Evolutionary conservation across 2,329 filamentous ascomycete genomes (phyloP), one percentile per base, ranked within the genome.

Genomic region (Macroventuria anomochaeta): DNA sequence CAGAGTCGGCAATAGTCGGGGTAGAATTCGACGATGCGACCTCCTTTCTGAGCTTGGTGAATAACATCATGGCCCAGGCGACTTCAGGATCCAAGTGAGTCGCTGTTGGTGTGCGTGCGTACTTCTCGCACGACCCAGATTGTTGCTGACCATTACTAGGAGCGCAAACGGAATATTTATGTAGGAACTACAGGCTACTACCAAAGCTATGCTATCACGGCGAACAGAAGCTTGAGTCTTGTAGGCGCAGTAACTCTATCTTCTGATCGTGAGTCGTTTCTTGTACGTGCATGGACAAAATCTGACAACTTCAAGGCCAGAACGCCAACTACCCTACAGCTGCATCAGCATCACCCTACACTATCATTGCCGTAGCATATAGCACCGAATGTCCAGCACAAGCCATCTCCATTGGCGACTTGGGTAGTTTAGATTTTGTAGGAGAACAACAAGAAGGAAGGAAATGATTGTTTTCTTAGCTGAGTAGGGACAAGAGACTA

Each of bases 201-300:
- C 26, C 40, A 51, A 20, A 55, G 53, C 21, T 55, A 51, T 34
- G 53, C 46, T 15, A 51, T 55, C 20, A 37, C 52, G 15, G 38
- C 31, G 15, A 44, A 55, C 18, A 25, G 17, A 20, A 44, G 46
- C 26, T 21, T 55, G 25, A 17, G 25, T 6, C 46, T 40, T 15
- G 3, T 20, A 26, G 41, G 12, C 26, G 17, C 33, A 15, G 28
- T 55, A n/a, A 13, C 52, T 3, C 40, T 48, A 8, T 49, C 28
- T 12, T 42, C 51, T n/a, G 44, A 42, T 20, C 49, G 43, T 47
- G n/a, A 23, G 15, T 25, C n/a, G 13, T 37, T 25, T 26, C n/a
- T n/a, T n/a, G n/a, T n/a, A n/a, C n/a, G n/a, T 21, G 15, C 10
- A 18, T 18, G 4, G 3, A 15, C 11, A 6, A 15, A 29, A n/a